phyloP scores from a whole-genome alignment of 106 monocot genomes.

The Vanilla planifolia region DNA sequence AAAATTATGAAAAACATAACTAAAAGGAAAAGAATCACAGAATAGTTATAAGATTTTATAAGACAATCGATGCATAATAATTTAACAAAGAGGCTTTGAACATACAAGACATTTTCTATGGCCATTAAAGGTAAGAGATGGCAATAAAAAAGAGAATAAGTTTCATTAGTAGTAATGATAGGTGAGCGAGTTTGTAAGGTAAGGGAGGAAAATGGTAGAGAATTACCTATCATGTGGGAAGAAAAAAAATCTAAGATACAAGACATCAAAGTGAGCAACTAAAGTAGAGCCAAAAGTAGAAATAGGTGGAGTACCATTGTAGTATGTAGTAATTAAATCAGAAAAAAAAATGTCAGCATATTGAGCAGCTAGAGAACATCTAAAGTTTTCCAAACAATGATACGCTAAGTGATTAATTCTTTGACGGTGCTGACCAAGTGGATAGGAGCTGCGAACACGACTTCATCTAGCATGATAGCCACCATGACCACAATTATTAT shows the following conservation, averaged over 20 bases:
- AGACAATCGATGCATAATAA: background rate
- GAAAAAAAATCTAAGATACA: background rate
- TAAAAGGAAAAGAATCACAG: background rate
- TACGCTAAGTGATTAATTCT: background rate
- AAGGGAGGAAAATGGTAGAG: background rate
- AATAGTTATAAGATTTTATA: background rate
- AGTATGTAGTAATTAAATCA: background rate
- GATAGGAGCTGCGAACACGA: too few relatives aligned
- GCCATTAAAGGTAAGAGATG: background rate
- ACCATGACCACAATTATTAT: too few relatives aligned
- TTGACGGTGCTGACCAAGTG: background rate
- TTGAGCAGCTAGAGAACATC: background rate
- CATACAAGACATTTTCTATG: background rate
- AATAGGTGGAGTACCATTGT: background rate
- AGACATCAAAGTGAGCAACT: background rate
- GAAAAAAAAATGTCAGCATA: background rate
- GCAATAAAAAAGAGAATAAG: background rate
- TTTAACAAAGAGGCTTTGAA: background rate
- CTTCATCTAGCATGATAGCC: too few relatives aligned
- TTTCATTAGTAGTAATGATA: background rate
- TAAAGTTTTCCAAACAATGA: background rate
- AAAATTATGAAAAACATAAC: background rate
- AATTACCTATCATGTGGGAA: background rate
- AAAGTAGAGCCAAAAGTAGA: background rate
- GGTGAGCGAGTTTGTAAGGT: background rate